phyloP scores from a whole-genome alignment of 352 stramenopile species.

The Pythium aquatile region DNA sequence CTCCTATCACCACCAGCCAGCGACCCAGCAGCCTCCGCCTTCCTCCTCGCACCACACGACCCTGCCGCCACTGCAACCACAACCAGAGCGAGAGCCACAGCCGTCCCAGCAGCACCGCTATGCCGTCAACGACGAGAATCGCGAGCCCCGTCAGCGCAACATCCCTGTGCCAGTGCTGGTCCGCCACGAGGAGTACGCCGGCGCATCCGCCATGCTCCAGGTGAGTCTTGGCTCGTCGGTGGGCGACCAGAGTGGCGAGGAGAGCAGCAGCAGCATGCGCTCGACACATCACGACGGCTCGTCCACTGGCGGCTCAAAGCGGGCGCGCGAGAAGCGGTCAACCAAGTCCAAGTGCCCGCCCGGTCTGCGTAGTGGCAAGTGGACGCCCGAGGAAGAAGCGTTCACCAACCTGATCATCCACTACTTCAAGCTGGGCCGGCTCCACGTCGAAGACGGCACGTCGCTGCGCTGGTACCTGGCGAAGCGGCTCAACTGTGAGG shows the following conservation, averaged over 20 bases:
- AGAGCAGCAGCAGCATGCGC: constrained; percentile 20
- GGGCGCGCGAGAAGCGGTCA: constrained; percentile 61
- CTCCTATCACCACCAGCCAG: constrained; percentile 6
- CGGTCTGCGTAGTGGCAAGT: constrained; percentile 81
- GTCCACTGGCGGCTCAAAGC: neutral
- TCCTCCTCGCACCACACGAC: neutral
- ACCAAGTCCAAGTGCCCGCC: constrained; percentile 87
- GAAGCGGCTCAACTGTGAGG: constrained; percentile 84
- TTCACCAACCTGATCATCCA: constrained; percentile 87
- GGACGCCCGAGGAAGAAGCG: constrained; percentile 77
- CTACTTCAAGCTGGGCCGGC: constrained; percentile 78
- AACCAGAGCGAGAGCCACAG: constrained; percentile 15
- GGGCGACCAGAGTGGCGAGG: constrained; percentile 24
- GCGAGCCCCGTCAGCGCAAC: constrained; percentile 22
- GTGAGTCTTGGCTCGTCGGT: neutral
- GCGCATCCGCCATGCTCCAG: neutral
- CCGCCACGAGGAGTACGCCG: constrained; percentile 27
- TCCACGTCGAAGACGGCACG: constrained; percentile 81
- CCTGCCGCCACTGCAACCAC: constrained; percentile 8
- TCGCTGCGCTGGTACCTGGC: constrained; percentile 84
- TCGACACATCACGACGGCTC: constrained; percentile 2
- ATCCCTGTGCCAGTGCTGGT: constrained; percentile 29
- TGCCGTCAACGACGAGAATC: constrained; percentile 23
- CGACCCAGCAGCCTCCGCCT: neutral
- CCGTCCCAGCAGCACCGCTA: neutral